Evolutionary conservation across 306 rosid genomes (phyloP).

Genomic region (Trichosanthes cucumerina): DNA sequence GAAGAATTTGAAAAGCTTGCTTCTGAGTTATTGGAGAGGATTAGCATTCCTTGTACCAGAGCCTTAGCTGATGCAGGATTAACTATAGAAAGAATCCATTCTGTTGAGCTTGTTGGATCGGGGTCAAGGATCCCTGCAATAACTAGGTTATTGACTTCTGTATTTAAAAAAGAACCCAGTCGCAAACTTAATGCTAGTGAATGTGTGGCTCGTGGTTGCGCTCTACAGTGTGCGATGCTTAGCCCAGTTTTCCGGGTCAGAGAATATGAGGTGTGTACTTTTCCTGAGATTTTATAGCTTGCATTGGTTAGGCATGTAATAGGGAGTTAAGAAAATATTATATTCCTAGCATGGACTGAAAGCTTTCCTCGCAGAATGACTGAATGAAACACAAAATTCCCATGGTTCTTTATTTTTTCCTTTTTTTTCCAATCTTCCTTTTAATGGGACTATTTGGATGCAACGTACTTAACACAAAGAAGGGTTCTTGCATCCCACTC

Average conservation of each 20-base stretch:
- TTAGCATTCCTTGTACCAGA: conserved; percentile 52
- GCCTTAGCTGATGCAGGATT: conserved; percentile 64
- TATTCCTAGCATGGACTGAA: neutral
- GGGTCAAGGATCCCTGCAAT: conserved; percentile 93
- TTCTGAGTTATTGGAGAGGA: conserved; percentile 53
- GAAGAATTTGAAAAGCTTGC: conserved; percentile 86
- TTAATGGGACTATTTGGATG: neutral
- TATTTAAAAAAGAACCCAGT: conserved; percentile 71
- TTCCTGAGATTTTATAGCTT: conserved; percentile 11
- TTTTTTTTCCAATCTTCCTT: neutral
- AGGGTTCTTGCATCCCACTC: neutral
- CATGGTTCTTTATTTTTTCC: neutral
- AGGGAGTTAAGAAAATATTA: neutral
- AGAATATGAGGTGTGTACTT: conserved; percentile 80
- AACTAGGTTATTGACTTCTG: conserved; percentile 41
- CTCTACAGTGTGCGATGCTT: conserved; percentile 97
- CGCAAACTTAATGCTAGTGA: conserved; percentile 90
- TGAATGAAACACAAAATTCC: neutral
- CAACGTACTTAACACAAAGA: neutral
- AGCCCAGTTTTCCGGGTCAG: conserved; percentile 73
- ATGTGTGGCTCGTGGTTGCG: conserved; percentile 98
- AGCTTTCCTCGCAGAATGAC: neutral
- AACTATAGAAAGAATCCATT: conserved; percentile 46
- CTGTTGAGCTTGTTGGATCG: conserved; percentile 93
- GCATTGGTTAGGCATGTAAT: neutral